Percentiles rank a stretch among this genome's conserved stretches.
Evolutionary conservation across 768 basidiomycete species (phyloP).

Genomic region (Naganishia randhawae): DNA sequence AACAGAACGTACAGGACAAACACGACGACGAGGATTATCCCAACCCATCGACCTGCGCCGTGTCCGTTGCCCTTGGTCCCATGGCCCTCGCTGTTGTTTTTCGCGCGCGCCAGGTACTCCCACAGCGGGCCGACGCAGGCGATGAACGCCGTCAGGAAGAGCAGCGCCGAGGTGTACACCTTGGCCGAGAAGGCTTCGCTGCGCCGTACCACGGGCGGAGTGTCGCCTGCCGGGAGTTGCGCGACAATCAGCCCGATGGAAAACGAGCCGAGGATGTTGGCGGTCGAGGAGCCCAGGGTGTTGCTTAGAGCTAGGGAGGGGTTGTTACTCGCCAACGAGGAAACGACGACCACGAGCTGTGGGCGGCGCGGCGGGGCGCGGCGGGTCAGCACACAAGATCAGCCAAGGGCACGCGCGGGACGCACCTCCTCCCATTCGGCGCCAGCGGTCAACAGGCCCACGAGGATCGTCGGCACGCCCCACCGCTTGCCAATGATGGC

Average conservation of each 20-base stretch:
- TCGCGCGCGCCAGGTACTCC: not conserved
- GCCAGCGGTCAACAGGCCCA: constrained; percentile 38
- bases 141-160: constrained; percentile 22
- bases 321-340: constrained; percentile 27
- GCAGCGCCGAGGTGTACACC: constrained; percentile 31
- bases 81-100: not conserved
- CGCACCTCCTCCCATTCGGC: constrained; percentile 47
- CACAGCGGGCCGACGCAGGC: constrained; percentile 8
- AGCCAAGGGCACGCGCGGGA: not conserved
- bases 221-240: not conserved
- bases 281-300: constrained; percentile 35
- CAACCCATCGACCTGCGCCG: constrained; percentile 21
- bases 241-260: constrained; percentile 37
- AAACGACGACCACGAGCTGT: constrained; percentile 38
- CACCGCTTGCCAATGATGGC: constrained; percentile 32
- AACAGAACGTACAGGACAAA: constrained; percentile 31
- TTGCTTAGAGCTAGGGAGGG: constrained; percentile 35
- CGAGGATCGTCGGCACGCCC: constrained; percentile 31
- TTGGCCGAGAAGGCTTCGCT: constrained; percentile 25
- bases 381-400: not conserved
- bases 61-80: not conserved
- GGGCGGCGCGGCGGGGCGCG: not conserved
- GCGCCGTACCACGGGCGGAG: not conserved
- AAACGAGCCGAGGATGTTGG: constrained; percentile 41
- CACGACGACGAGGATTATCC: constrained; percentile 19